A percentile compares a stretch with the other conserved stretches of the same genome.
These are phyloP conservation scores for Penicillium robsamsonii DNA, from an alignment of 495 filamentous ascomycete genomes.

Conservation along the genomic window DNA sequence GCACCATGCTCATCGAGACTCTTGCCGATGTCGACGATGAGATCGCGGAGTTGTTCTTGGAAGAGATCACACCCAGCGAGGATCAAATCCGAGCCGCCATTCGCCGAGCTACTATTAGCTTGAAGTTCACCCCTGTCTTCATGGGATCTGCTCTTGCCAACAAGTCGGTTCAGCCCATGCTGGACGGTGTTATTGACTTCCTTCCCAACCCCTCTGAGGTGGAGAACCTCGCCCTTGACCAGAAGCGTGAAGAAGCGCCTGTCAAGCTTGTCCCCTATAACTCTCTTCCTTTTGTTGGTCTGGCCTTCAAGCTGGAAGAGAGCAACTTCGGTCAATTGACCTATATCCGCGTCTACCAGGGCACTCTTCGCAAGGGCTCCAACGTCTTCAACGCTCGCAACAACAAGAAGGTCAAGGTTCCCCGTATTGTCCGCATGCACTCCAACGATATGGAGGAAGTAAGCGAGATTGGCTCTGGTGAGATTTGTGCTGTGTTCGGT, in stretches of 20 bases:
- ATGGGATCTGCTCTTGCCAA: conserved; percentile 96
- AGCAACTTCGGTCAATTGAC: conserved; percentile 98
- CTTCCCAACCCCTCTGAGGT: conserved; percentile 92
- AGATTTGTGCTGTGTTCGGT: conserved; percentile 98
- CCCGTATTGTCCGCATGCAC: conserved; percentile 98
- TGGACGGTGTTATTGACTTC: conserved; percentile 95
- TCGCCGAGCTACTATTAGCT: conserved; percentile 76
- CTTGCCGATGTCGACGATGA: conserved; percentile 97
- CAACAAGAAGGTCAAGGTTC: conserved; percentile 94
- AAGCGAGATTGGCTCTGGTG: conserved; percentile 84
- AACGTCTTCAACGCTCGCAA: conserved; percentile 91
- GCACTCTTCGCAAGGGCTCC: conserved; percentile 79
- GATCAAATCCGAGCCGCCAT: conserved; percentile 88
- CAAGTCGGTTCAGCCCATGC: conserved; percentile 93
- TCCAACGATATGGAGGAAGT: conserved; percentile 99
- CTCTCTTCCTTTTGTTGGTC: conserved; percentile 86
- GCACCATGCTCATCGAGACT: conserved; percentile 85
- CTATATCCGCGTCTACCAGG: conserved; percentile 98
- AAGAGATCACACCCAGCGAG: conserved; percentile 71
- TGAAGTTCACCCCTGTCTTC: conserved; percentile 93
- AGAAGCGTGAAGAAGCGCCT: conserved; percentile 68
- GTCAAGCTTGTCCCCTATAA: conserved; percentile 91
- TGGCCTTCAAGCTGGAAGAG: conserved; percentile 99
- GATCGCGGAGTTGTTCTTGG: conserved; percentile 94
- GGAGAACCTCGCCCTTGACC: conserved; percentile 85